Evolutionary conservation across 306 rosid species (phyloP).

Genomic region (Rosa chinensis): DNA sequence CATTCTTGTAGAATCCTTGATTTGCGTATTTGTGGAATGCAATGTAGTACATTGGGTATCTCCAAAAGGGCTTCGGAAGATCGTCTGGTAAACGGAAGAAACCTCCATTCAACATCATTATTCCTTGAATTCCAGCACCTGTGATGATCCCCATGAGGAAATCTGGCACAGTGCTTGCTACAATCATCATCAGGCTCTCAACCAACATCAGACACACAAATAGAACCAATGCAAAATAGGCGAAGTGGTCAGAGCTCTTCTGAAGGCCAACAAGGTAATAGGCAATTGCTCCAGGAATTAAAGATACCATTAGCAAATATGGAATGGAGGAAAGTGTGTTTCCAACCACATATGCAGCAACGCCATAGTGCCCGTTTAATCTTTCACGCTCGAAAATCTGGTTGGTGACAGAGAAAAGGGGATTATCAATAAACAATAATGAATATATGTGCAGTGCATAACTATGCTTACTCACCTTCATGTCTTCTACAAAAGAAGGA

Average conservation of each 20-base stretch:
- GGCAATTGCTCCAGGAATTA: conserved; percentile 51
- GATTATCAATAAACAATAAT: neutral
- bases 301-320: conserved; percentile 44
- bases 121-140: conserved; percentile 54
- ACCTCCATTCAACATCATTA: conserved; percentile 69
- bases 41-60: conserved; percentile 56
- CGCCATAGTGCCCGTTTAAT: conserved; percentile 62
- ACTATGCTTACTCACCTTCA: conserved; percentile 46
- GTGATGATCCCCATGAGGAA: conserved; percentile 56
- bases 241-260: conserved; percentile 35
- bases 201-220: conserved; percentile 47
- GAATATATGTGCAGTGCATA: too few relatives aligned
- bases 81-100: conserved; percentile 55
- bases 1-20: conserved; percentile 68
- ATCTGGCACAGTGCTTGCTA: conserved; percentile 53
- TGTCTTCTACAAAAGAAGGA: conserved; percentile 76
- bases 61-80: conserved; percentile 64
- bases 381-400: conserved; percentile 57
- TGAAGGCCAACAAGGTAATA: conserved; percentile 56
- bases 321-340: conserved; percentile 51
- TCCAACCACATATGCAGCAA: conserved; percentile 45
- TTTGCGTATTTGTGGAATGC: conserved; percentile 64
- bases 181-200: conserved; percentile 71
- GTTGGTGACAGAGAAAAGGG: conserved; percentile 1
- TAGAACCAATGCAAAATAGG: conserved; percentile 40